Base-by-base conservation (phyloP, 805 yeast genomes). In the Kuraishia molischiana region DNA sequence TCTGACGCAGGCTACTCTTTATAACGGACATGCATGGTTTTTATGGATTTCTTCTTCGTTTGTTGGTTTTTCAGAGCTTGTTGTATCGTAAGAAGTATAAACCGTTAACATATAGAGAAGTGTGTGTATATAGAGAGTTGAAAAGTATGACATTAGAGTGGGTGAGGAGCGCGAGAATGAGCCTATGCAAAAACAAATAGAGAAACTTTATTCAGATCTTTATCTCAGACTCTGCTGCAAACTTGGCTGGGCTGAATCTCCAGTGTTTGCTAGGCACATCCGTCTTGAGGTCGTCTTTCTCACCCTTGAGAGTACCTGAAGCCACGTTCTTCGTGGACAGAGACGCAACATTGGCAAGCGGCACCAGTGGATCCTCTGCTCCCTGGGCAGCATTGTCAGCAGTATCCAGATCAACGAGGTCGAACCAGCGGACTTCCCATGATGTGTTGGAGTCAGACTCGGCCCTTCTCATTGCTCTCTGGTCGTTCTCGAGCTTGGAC, bases 361-460 rank as follows among this genome's bases (percentile, higher is more conserved):
- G 52, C 15, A 64, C 38, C 32, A 69, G 67, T 19, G 61, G 57
- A 36, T 64, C 72, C 26, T 61, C 59, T 3, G 53, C 44, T 11
- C 54, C 57, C 38, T 52, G 52, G 24, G 49, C 39, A 6, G 49
- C 47, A 3, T 50, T 47, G 18, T 50, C 44, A 4, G 53, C 52
- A 15, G 54, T 30, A 4, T 40, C 40, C 38, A 68, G 60, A 47
- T 72, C 71, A 19, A 64, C 54, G 40, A 64, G 62, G 33, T 71
- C 73, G 59, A 90, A 90, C 90, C 95, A 90, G 61, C 90, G 75
- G 44, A 77, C 73, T 48, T 74, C 59, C 98, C 98, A 90, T 35
- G 54, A 53, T 13, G 55, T 53, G 32, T 84, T 89, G 4, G 70
- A 60, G 29, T 69, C 85, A 42, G 63, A 59, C 61, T 92, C 98